A percentile compares a stretch with the other conserved stretches of the same genome.
Evolutionary conservation across 345 rosid genomes (phyloP).

Genomic region (Carallia pectinifolia): DNA sequence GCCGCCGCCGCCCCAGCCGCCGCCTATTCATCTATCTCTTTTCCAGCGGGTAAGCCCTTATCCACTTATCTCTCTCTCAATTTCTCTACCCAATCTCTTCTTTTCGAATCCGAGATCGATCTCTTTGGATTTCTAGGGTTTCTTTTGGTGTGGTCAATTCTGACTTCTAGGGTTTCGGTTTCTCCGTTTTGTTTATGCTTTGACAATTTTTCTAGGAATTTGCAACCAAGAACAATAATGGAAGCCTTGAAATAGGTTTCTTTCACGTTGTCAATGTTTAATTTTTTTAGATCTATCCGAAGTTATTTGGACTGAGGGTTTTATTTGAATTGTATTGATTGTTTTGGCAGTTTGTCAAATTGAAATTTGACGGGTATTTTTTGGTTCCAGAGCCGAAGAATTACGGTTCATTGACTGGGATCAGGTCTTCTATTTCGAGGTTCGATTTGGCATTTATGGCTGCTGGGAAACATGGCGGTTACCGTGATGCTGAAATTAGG

Average conservation of each 20-base stretch:
- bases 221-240: background rate
- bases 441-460: slow-evolving; percentile 49
- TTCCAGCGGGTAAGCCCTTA: slow-evolving; percentile 31
- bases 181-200: background rate
- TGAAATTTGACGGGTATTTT: background rate
- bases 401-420: slow-evolving; percentile 2
- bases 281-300: slow-evolving; percentile 19
- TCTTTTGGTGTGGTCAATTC: background rate
- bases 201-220: background rate
- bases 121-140: background rate
- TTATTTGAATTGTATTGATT: background rate
- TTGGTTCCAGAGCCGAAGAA: background rate
- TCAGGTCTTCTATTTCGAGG: slow-evolving; percentile 26
- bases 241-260: background rate
- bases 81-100: no score
- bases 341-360: background rate
- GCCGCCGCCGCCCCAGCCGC: slow-evolving; percentile 27
- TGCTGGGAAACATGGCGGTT: slow-evolving; percentile 77
- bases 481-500: slow-evolving; percentile 61
- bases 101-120: background rate
- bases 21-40: background rate
- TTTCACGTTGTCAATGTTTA: background rate
- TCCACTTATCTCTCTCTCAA: background rate
- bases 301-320: slow-evolving; percentile 18
- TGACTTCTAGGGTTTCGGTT: slow-evolving; percentile 6